Conservation (phyloP, 768 basidiomycete species). For the Mycena rosella region DNA sequence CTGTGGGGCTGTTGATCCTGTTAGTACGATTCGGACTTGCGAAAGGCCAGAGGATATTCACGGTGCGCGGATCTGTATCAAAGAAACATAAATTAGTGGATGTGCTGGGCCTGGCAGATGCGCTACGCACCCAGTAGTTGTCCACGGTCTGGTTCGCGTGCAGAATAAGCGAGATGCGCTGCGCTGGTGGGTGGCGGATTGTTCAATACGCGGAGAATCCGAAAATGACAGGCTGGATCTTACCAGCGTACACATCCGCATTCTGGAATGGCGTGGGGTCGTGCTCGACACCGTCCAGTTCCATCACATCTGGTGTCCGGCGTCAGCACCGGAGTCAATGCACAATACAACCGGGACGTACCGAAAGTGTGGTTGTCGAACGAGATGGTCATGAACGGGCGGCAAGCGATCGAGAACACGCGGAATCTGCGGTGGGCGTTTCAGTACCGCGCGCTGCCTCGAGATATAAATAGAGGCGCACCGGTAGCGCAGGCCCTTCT, state of each 20-base stretch:
- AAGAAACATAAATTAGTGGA: not conserved
- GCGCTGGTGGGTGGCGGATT: constrained; percentile 47
- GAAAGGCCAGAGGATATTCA: constrained; percentile 19
- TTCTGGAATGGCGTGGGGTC: constrained; percentile 56
- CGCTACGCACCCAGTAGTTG: constrained; percentile 55
- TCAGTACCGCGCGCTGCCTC: too few species aligned
- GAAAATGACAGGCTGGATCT: too few species aligned
- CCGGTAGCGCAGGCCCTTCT: constrained; percentile 60
- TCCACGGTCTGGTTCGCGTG: constrained; percentile 56
- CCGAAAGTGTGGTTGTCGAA: constrained; percentile 53
- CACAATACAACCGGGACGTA: not conserved
- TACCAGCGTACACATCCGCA: constrained; percentile 51
- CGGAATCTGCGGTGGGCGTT: constrained; percentile 53
- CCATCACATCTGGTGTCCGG: constrained; percentile 44
- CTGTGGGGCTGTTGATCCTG: constrained; percentile 35
- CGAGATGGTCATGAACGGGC: constrained; percentile 55
- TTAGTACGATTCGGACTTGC: not conserved
- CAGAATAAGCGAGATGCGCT: constrained; percentile 54
- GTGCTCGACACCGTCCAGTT: constrained; percentile 56
- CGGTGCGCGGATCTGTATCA: constrained; percentile 46
- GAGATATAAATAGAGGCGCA: constrained; percentile 3
- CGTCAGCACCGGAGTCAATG: not conserved
- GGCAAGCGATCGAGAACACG: constrained; percentile 61
- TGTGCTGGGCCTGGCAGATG: not conserved
- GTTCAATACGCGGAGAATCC: not conserved